A percentile compares a stretch with the other conserved stretches of the same genome.
Evolutionary conservation across 2,329 filamentous ascomycete species (phyloP).

Genomic region (Cladosporium sp.): DNA sequence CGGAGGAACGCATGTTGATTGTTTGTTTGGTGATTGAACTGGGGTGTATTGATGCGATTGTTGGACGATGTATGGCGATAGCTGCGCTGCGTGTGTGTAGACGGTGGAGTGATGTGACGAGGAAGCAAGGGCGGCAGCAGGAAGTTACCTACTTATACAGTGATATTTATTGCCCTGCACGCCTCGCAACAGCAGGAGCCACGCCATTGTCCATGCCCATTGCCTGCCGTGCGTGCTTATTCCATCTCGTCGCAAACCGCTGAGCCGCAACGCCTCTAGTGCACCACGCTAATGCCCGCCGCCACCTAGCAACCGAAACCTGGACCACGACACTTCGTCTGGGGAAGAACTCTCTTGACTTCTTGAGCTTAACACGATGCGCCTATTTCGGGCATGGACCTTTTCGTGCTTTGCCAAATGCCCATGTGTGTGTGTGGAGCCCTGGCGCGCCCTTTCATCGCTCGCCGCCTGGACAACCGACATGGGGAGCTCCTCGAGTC

Average conservation of each 20-base stretch:
- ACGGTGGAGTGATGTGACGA: conserved; percentile 5
- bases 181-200: neutral
- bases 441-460: neutral
- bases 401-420: neutral
- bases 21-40: conserved; percentile 1
- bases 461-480: neutral
- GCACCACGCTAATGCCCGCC: neutral
- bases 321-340: neutral
- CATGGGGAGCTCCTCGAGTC: neutral
- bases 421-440: neutral
- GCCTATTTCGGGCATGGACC: neutral
- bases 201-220: neutral
- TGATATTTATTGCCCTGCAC: neutral
- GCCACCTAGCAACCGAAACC: neutral
- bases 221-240: neutral
- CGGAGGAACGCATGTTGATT: conserved; percentile 44
- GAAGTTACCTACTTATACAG: neutral
- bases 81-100: conserved; percentile 1
- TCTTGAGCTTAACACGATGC: neutral
- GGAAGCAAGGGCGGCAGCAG: neutral
- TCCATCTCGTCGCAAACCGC: neutral
- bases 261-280: neutral
- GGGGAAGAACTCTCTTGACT: neutral
- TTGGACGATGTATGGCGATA: neutral
- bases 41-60: neutral